Base-by-base conservation (phyloP, 257 asterid genomes). In the Ehretia macrophylla region DNA sequence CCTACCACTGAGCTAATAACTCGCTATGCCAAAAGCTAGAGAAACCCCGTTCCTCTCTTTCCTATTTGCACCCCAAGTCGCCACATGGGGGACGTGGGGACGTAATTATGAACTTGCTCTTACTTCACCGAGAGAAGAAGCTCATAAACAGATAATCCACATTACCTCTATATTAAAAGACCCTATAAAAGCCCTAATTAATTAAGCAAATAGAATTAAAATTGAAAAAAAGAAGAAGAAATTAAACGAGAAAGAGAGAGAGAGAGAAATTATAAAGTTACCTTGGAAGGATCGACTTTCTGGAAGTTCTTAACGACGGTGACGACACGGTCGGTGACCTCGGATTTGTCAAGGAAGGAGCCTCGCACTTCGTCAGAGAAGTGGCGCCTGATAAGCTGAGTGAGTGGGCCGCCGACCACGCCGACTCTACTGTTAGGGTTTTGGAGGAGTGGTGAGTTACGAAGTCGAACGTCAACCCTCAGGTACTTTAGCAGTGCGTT, bases 241-340 rank as follows among this genome's bases (percentile, higher is more conserved):
- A 4, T 42, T 14, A 42, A 10, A 42, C n/a, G n/a, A 42, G 5
- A 10, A 42, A 42, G 47, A 6, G 47, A 10, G 47, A 14, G 47
- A 42, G 8, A 4, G 12, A 42, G 47, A 4, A 19, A 37, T 52
- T 16, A 10, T 0, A 46, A 19, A 19, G 17, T 32, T 56, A 85
- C 96, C 94, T 88, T 88, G 16, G 83, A 68, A 14, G 95, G 94
- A 48, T 89, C 97, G 35, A 82, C 83, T 81, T 86, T 89, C 69
- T 86, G 91, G 72, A 84, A 89, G 62, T 80, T 79, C 75, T 84
- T 89, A 9, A 86, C 87, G 47, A 81, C 83, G 50, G 23, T 22
- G 63, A 89, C 60, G 14, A 89, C 95, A 53, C 97, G 97, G 70
- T 86, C 89, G 65, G 87, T 57, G 74, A 89, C 97, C 74, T 89